phyloP scores from a whole-genome alignment of 495 filamentous ascomycete genomes.

The Tricharina praecox region DNA sequence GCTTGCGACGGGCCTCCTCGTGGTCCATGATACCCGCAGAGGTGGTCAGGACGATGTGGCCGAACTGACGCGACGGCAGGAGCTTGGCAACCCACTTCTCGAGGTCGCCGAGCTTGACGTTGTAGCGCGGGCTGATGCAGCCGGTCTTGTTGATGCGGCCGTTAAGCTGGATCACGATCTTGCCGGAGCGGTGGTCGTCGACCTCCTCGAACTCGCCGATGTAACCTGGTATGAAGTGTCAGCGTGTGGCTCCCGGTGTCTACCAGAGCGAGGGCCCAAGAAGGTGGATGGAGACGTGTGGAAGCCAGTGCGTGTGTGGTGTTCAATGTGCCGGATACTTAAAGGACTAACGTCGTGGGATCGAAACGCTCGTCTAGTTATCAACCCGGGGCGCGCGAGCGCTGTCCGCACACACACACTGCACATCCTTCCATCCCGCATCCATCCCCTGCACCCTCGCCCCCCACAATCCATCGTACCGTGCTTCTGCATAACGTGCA shows the following conservation, averaged over 20 bases:
- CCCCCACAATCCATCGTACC: constrained; percentile 45
- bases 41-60: constrained; percentile 96
- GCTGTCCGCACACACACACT: neutral
- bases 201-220: constrained; percentile 99
- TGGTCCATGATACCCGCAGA: constrained; percentile 99
- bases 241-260: neutral
- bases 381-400: constrained; percentile 53
- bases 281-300: neutral
- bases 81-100: constrained; percentile 99
- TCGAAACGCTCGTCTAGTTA: constrained; percentile 94
- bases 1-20: constrained; percentile 95
- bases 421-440: neutral
- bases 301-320: constrained; percentile 67
- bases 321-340: constrained; percentile 99
- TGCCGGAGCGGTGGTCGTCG: constrained; percentile 96
- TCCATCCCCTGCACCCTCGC: constrained; percentile 16
- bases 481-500: constrained; percentile 95
- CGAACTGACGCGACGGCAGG: constrained; percentile 96
- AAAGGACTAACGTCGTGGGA: constrained; percentile 88
- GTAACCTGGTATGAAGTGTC: constrained; percentile 49
- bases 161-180: constrained; percentile 93
- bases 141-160: constrained; percentile 95
- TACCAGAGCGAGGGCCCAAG: neutral
- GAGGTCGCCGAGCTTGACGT: constrained; percentile 88
- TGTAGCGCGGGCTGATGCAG: constrained; percentile 97